Conservation (phyloP, 805 yeast genomes). For the Pichia californica region DNA sequence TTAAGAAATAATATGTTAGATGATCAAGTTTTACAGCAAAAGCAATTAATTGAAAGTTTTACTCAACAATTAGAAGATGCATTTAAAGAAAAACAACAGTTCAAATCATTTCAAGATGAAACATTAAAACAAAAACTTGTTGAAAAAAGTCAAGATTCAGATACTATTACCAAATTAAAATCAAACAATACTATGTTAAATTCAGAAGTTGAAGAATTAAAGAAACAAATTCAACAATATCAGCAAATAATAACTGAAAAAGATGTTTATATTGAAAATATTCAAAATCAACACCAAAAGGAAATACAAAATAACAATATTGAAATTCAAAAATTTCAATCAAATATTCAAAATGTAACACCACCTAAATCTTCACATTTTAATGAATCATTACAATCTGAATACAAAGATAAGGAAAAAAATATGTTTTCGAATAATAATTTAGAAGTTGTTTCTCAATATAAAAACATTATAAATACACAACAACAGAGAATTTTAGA, state of each 20-base stretch:
- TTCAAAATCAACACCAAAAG: not conserved
- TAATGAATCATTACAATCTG: no score
- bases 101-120: constrained; percentile 8
- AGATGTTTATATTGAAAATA: not conserved
- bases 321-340: not conserved
- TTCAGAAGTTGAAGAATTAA: constrained; percentile 6
- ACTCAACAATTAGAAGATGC: constrained; percentile 18
- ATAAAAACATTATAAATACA: constrained; percentile 1
- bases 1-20: constrained; percentile 18
- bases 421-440: no score
- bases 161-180: not conserved
- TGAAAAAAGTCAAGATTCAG: not conserved
- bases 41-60: constrained; percentile 19
- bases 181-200: constrained; percentile 3
- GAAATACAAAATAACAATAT: not conserved
- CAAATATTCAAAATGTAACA: not conserved
- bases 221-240: constrained; percentile 3
- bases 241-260: constrained; percentile 6
- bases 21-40: constrained; percentile 25
- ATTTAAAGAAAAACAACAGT: constrained; percentile 1
- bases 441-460: not conserved
- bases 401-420: no score
- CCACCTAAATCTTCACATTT: not conserved
- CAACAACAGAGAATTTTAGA: constrained; percentile 10
- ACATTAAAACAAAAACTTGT: constrained; percentile 1